Evolutionary conservation across 2,329 filamentous ascomycete species (phyloP), one percentile per base, ranked within the genome.

Genomic region (Amauroascus verrucosus): DNA sequence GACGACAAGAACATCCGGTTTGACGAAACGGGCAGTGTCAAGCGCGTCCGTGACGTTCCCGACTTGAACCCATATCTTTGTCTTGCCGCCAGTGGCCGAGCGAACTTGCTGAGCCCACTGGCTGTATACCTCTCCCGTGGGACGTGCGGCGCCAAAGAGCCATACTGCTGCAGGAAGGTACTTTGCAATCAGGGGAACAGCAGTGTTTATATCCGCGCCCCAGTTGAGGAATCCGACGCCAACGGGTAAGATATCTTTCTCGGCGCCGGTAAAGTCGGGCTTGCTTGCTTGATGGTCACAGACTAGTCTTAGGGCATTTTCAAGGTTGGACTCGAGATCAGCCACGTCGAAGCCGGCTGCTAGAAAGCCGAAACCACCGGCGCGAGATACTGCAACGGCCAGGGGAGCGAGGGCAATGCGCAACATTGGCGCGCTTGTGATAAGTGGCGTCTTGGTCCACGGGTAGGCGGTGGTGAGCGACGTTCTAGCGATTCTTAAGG

Each of bases 361-460:
- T n/a, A 80, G 72, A 59, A 88, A 73, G 3, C 72, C 78, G 1
- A 78, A 56, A 3, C 76, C 76, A 4, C 76, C 75, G 30, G 78
- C 77, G 59, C 68, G 68, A 1, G 78, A 81, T 13, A 86, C 76
- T 41, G 80, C 76, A 30, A 81, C 70, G 2, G 83, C 81, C 2
- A 88, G 74, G 0, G 63, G 74, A 56, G 64, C 76, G 62, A 65
- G 75, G 60, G 75, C 71, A 51, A 87, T 79, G 33, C 81, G 73
- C 44, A 82, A 78, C 85, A 89, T 88, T 0, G 85, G 85, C 1
- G 83, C 84, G 35, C 75, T 73, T 44, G 77, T 72, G 28, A 88
- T 74, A 18, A 86, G 66, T 5, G 82, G 82, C 1, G 67, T 60
- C 33, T 71, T 66, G 6, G 72, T 76, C 80, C 81, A 85, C 58